Percentiles rank a stretch among this genome's conserved stretches.
Evolutionary conservation across 228 moss, liverwort and hornwort genomes (phyloP).

Genomic region (Sphagnum magellanicum): DNA sequence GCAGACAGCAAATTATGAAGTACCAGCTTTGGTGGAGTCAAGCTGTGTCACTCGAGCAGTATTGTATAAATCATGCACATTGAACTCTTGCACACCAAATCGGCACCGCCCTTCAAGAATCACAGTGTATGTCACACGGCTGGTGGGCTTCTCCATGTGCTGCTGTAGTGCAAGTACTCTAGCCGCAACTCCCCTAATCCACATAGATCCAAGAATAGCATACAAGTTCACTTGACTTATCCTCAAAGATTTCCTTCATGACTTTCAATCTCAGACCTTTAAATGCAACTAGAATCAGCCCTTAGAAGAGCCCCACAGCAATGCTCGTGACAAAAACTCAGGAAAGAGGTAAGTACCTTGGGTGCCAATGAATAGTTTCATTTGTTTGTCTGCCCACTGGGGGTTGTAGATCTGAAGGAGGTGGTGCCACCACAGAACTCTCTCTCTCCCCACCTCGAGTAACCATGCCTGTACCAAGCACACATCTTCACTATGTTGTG

Average conservation of each 20-base stretch:
- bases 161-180: conserved; percentile 24
- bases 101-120: conserved; percentile 40
- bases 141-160: conserved; percentile 27
- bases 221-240: too few relatives aligned
- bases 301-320: too few relatives aligned
- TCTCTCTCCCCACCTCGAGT: conserved; percentile 10
- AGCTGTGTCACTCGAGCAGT: conserved; percentile 29
- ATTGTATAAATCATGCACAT: conserved; percentile 20
- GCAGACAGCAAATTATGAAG: neutral
- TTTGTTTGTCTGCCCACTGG: conserved; percentile 14
- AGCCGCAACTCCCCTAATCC: conserved; percentile 37
- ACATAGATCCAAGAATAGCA: neutral
- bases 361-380: conserved; percentile 30
- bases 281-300: too few relatives aligned
- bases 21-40: conserved; percentile 33
- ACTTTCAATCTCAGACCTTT: too few relatives aligned
- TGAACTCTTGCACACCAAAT: conserved; percentile 30
- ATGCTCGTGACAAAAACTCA: too few relatives aligned
- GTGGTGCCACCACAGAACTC: conserved; percentile 6
- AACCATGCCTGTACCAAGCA: conserved; percentile 11
- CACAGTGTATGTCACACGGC: conserved; percentile 28
- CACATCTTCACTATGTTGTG: neutral
- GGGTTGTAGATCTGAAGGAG: conserved; percentile 11
- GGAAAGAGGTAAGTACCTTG: conserved; percentile 11
- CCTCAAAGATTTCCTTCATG: too few relatives aligned